A percentile compares a stretch with the other conserved stretches of the same genome.
Evolutionary conservation across 2,329 filamentous ascomycete species (phyloP).

Genomic region (Cladophialophora psammophila): DNA sequence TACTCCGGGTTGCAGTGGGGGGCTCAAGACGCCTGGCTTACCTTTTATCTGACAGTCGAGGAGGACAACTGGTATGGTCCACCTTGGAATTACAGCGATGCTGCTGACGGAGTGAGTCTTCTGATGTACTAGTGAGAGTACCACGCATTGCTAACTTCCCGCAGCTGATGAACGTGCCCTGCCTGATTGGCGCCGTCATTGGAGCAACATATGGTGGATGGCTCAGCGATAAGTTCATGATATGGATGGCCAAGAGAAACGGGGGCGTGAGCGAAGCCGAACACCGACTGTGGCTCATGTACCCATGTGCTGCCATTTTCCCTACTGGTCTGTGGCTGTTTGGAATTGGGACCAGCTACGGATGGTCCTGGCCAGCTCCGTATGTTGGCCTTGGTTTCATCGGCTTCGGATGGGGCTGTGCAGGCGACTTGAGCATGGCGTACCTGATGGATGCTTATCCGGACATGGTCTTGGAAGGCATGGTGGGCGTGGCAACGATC

Average conservation of each 20-base stretch:
- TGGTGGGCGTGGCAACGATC: conserved; percentile 65
- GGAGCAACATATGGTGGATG: conserved; percentile 56
- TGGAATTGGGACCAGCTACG: conserved; percentile 59
- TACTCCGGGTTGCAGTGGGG: conserved; percentile 67
- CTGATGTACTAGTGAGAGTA: not conserved
- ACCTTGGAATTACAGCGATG: conserved; percentile 64
- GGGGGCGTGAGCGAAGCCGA: conserved; percentile 64
- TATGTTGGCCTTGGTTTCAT: conserved; percentile 66
- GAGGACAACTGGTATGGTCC: conserved; percentile 63
- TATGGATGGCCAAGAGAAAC: conserved; percentile 63
- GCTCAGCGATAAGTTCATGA: conserved; percentile 63
- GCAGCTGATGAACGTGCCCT: conserved; percentile 51
- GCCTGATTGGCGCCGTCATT: conserved; percentile 53
- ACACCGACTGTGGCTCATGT: conserved; percentile 61
- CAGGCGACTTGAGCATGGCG: conserved; percentile 63
- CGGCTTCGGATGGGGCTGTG: conserved; percentile 66
- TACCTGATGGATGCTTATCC: conserved; percentile 65
- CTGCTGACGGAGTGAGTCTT: conserved; percentile 54
- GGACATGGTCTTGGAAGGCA: conserved; percentile 65
- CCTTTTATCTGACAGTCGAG: conserved; percentile 66
- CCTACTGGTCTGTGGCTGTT: conserved; percentile 62
- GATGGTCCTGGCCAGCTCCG: conserved; percentile 61
- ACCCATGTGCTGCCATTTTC: conserved; percentile 58
- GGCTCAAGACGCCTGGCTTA: conserved; percentile 66
- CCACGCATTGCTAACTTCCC: not conserved